A percentile compares a stretch with the other conserved stretches of the same genome.
Conservation (phyloP, 371 early-diverging fungal genomes). For the Mucor plumbeus region DNA sequence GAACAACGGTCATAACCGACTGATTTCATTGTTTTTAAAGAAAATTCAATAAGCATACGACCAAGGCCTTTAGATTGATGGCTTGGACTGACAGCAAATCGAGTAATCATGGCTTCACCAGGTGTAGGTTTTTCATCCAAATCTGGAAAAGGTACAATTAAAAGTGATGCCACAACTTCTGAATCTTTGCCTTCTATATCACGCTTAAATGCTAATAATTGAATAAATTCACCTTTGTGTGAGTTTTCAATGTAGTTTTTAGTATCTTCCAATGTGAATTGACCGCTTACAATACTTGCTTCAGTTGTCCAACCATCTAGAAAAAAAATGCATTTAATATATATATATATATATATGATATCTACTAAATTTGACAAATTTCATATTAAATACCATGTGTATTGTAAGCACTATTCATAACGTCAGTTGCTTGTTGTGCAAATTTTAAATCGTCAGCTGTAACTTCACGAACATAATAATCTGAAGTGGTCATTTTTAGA, state of each 20-base stretch:
- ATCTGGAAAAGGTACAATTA: conserved; percentile 32
- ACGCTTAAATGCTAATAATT: conserved; percentile 16
- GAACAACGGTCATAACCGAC: conserved; percentile 39
- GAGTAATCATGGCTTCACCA: conserved; percentile 44
- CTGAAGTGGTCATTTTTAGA: background rate
- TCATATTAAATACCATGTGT: background rate
- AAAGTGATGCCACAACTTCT: conserved; percentile 43
- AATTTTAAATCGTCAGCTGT: conserved; percentile 20
- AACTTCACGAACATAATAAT: conserved; percentile 22
- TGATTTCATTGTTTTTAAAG: conserved; percentile 38
- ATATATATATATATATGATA: background rate
- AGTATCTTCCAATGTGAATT: conserved; percentile 35
- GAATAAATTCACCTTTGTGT: conserved; percentile 31
- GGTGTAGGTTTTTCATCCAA: conserved; percentile 16
- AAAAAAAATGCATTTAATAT: background rate
- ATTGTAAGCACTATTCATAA: conserved; percentile 24
- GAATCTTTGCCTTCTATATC: conserved; percentile 14
- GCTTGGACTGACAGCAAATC: conserved; percentile 53
- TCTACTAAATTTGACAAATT: background rate
- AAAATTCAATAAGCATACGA: conserved; percentile 48
- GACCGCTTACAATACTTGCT: conserved; percentile 37
- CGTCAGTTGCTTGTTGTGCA: conserved; percentile 11
- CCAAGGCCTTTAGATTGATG: conserved; percentile 62
- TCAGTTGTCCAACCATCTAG: conserved; percentile 57
- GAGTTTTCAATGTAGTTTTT: conserved; percentile 22